Evolutionary conservation across 202 grass and related monocot species (phyloP), one percentile per base, ranked within the genome.

Genomic region (Panicum hallii): DNA sequence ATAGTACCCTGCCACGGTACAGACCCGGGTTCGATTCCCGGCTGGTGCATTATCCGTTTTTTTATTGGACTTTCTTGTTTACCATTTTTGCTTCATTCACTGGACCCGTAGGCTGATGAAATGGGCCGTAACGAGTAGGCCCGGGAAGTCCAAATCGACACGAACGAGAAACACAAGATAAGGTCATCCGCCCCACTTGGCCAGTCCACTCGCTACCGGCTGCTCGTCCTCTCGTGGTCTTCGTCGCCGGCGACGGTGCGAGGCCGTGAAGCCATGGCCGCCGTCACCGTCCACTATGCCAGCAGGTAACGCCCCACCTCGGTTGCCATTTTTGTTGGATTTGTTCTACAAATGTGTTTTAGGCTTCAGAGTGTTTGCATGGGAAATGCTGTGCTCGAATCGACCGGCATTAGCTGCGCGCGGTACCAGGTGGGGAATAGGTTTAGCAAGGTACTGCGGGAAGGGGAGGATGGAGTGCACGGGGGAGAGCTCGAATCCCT

Each of bases 1-100:
- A 93, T 95, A 95, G 95, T 98, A 98, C 91, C 91, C 95, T 98
- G 95, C 95, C 95, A 98, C 93, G 95, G 93, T 98, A 92, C 86
- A 92, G 86, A 94, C 88, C 93, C 91, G 91, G 88, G 97, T 99
- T 99, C 93, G 97, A 97, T 97, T 99, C 91, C 90, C 91, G 91
- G 93, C 97, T 99, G 88, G 90, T 96, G 97, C 96, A 93, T 1
- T 0, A 38, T 38, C 36, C 4, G 36, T 4, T 38, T 38, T 38
- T 38, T 38, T 32, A 38, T 38, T 4, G 36, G 36, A 0, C 0
- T 15, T 5, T 42, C 36, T 8, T 53, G 15, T 6, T 17, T 5
- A 54, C 52, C 36, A 38, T 20, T 54, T 57, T 20, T 57, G 8
- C 54, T 56, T 56, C 20, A 22, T 22, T 9, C 19, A 2, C 1